These are phyloP conservation scores for Aureobasidium namibiae DNA, from an alignment of 2,329 filamentous ascomycete genomes.

Conservation along the genomic window DNA sequence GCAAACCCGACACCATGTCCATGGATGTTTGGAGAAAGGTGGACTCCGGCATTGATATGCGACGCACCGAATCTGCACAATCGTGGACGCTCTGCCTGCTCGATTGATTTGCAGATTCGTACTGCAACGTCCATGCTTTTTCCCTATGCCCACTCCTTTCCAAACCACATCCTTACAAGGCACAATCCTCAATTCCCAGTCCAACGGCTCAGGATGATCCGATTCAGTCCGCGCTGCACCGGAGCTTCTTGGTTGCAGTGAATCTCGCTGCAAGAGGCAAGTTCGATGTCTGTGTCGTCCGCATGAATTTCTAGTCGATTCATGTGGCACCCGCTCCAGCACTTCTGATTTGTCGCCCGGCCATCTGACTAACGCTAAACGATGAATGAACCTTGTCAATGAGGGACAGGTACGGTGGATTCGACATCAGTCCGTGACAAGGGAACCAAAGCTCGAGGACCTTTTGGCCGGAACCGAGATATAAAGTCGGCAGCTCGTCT, in stretches of 20 bases:
- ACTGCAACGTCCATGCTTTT: slow-evolving; percentile 10
- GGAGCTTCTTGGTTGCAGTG: slow-evolving; percentile 8
- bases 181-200: background rate
- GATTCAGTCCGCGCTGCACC: slow-evolving; percentile 9
- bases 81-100: slow-evolving; percentile 1
- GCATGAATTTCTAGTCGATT: background rate
- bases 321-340: slow-evolving; percentile 2
- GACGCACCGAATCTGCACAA: slow-evolving; percentile 12
- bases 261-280: slow-evolving; percentile 9
- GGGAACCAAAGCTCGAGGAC: background rate
- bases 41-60: slow-evolving; percentile 10
- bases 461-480: background rate
- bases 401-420: background rate
- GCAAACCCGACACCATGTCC: slow-evolving; percentile 8
- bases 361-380: slow-evolving; percentile 8
- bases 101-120: slow-evolving; percentile 6
- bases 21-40: slow-evolving; percentile 8
- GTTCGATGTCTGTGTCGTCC: slow-evolving; percentile 8
- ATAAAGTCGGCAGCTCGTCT: background rate
- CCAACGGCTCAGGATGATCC: slow-evolving; percentile 12
- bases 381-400: background rate
- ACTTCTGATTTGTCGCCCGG: slow-evolving; percentile 11
- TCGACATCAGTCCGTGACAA: background rate
- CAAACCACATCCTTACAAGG: slow-evolving; percentile 1
- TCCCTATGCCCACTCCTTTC: background rate